Evolutionary conservation across 2,329 filamentous ascomycete species (phyloP), one percentile per base, ranked within the genome.

Genomic region (Ophiostoma montium): DNA sequence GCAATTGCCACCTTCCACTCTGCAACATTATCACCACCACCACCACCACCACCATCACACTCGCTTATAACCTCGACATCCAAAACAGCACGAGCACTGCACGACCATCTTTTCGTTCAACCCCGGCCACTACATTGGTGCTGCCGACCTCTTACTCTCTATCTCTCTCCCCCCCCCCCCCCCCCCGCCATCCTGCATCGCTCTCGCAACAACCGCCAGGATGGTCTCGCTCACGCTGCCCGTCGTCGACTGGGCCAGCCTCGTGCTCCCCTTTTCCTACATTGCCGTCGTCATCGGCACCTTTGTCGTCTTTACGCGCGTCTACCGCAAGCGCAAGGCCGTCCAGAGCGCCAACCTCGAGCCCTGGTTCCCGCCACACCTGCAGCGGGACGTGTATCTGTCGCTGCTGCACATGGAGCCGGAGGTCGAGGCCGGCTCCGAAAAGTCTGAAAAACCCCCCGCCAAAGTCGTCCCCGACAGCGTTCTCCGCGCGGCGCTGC

Each of bases 321-420:
- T 96, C 54, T 96, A 96, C 68, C 82, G 90, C 60, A 90, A 92
- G 69, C 80, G 92, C 65, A 92, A 95, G 76, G 82, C 85, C 57
- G 70, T 83, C 56, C 80, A 87, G 69, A 84, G 84, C 59, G 83
- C 86, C 48, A 86, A 85, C 57, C 80, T 98, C 53, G 87, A 85
- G 57, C 88, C 90, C 57, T 98, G 92, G 90, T 98, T 98, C 67
- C 82, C 83, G 21, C 76, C 84, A 47, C 89, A 98, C 64, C 72
- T 94, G 47, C 85, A 92, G 67, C 86, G 90, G 66, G 89, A 98
- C 66, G 79, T 98, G 62, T 98, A 96, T 72, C 78, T 95, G 53
- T 88, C 88, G 41, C 80, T 98, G 36, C 74, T 95, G 47, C 88
- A 98, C 68, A 75, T 92, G 62, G 75, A 78, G 49, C 72, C 77